These are phyloP conservation scores for Naumovozyma dairenensis DNA, from an alignment of 805 yeast species.

Conservation along the genomic window DNA sequence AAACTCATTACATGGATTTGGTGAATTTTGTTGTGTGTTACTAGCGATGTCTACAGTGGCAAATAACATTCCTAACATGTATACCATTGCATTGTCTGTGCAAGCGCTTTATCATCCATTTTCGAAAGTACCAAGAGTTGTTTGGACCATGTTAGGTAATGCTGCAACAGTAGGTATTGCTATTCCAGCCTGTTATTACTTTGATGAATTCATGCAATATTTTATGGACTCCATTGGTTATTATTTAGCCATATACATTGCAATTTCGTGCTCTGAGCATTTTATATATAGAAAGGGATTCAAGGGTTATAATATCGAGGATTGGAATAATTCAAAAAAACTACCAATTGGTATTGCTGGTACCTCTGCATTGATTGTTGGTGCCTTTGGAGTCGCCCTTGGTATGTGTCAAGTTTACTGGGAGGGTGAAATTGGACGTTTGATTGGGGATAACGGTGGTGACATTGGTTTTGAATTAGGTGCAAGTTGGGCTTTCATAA, in stretches of 20 bases:
- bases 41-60: slow-evolving; percentile 79
- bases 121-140: slow-evolving; percentile 63
- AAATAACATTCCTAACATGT: slow-evolving; percentile 88
- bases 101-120: slow-evolving; percentile 75
- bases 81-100: slow-evolving; percentile 76
- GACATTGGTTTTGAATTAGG: slow-evolving; percentile 84
- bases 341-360: slow-evolving; percentile 77
- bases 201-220: slow-evolving; percentile 63
- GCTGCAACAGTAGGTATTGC: slow-evolving; percentile 72
- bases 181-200: slow-evolving; percentile 76
- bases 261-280: slow-evolving; percentile 69
- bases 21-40: slow-evolving; percentile 78
- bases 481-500: slow-evolving; percentile 55
- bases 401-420: slow-evolving; percentile 89
- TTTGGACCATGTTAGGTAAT: slow-evolving; percentile 73
- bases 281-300: slow-evolving; percentile 63
- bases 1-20: slow-evolving; percentile 78
- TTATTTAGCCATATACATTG: slow-evolving; percentile 78
- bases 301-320: slow-evolving; percentile 50
- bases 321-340: slow-evolving; percentile 44
- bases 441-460: slow-evolving; percentile 41
- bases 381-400: slow-evolving; percentile 72
- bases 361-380: slow-evolving; percentile 65
- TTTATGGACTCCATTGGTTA: slow-evolving; percentile 89
- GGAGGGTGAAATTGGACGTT: slow-evolving; percentile 52